Conservation (phyloP, 2,329 filamentous ascomycete species). For the Aspergillus sp. region DNA sequence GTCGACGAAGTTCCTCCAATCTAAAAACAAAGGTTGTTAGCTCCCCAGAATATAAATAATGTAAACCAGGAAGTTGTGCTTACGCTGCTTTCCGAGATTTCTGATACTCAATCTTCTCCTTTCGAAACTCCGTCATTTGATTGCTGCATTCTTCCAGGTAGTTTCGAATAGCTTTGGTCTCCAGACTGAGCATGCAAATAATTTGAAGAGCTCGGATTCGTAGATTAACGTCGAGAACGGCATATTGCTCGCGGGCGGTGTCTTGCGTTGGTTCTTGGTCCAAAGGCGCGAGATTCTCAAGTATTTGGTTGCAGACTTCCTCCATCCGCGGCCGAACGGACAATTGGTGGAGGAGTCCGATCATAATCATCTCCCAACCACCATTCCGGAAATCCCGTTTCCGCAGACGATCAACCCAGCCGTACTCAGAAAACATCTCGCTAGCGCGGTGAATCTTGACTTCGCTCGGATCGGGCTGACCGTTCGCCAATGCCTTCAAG, state of each 20-base stretch:
- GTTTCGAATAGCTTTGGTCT: constrained; percentile 80
- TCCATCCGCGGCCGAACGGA: constrained; percentile 72
- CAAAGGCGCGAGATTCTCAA: constrained; percentile 77
- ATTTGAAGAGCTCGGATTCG: constrained; percentile 80
- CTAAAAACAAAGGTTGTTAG: constrained; percentile 19
- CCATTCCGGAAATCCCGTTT: constrained; percentile 83
- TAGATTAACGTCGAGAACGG: constrained; percentile 75
- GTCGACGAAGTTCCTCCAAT: constrained; percentile 45
- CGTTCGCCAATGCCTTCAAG: constrained; percentile 62
- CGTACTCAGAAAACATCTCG: constrained; percentile 70
- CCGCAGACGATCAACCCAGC: constrained; percentile 82
- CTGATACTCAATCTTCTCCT: constrained; percentile 93
- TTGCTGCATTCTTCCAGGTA: constrained; percentile 92
- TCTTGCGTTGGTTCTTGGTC: constrained; percentile 73
- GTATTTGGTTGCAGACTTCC: constrained; percentile 72
- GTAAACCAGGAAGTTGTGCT: constrained; percentile 29
- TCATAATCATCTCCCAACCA: constrained; percentile 87
- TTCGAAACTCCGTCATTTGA: constrained; percentile 91
- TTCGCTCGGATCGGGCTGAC: constrained; percentile 37
- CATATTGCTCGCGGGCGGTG: constrained; percentile 71
- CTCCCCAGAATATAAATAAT: background rate
- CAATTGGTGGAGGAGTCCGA: constrained; percentile 81
- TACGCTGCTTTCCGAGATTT: constrained; percentile 67
- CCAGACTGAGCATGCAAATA: constrained; percentile 79
- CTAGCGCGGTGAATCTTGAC: constrained; percentile 56